These are phyloP conservation scores for Trichoderma lentiforme DNA, from an alignment of 2,329 filamentous ascomycete genomes.

Conservation along the genomic window DNA sequence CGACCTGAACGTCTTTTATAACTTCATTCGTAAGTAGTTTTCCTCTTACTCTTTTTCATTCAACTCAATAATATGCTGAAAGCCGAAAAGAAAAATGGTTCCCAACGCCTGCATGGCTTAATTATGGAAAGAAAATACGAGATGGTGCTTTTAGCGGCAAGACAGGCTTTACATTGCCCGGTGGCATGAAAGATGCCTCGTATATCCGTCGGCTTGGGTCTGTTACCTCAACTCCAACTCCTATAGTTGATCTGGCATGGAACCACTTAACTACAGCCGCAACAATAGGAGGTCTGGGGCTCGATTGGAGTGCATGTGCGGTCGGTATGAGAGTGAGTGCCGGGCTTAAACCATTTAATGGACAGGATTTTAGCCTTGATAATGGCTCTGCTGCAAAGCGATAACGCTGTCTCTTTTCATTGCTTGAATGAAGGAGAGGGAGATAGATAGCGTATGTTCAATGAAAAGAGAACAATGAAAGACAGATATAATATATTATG, in stretches of 20 bases:
- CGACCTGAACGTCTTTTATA: too few species aligned
- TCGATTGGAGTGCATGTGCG: background rate
- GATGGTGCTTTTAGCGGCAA: background rate
- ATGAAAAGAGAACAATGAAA: too few species aligned
- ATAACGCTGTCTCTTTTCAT: too few species aligned
- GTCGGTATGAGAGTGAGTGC: background rate
- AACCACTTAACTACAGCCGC: background rate
- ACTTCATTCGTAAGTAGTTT: too few species aligned
- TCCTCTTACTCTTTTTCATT: too few species aligned
- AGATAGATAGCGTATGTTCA: too few species aligned
- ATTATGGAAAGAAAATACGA: background rate
- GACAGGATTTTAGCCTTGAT: background rate
- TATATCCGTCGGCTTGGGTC: background rate
- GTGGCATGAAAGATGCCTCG: background rate
- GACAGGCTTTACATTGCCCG: background rate
- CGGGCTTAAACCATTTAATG: background rate
- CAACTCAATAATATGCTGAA: too few species aligned
- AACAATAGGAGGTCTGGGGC: background rate
- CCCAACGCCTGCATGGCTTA: background rate
- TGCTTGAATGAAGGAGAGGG: too few species aligned
- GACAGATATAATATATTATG: too few species aligned
- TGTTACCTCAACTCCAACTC: background rate
- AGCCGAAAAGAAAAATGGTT: too few species aligned
- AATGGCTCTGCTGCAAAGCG: background rate
- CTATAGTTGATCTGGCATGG: background rate